Evolutionary conservation across 805 yeast species (phyloP).

Genomic region (Metschnikowia lochheadii): DNA sequence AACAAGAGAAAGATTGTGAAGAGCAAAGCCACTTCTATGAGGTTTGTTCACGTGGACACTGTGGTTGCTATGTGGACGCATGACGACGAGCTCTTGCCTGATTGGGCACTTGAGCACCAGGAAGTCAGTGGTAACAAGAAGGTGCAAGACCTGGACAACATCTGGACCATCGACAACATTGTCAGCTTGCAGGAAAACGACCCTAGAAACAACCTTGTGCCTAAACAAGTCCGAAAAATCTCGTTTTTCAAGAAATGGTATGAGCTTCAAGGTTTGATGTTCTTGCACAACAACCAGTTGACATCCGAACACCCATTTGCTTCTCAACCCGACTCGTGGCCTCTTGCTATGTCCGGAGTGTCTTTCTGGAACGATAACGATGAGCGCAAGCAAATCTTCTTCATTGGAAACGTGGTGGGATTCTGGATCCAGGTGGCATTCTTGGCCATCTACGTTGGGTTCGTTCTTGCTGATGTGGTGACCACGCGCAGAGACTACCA

Average conservation of each 20-base stretch:
- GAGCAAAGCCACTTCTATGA: constrained; percentile 66
- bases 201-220: constrained; percentile 56
- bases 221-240: constrained; percentile 56
- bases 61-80: constrained; percentile 95
- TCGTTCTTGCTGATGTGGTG: constrained; percentile 70
- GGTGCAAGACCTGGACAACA: constrained; percentile 57
- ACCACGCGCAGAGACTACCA: constrained; percentile 66
- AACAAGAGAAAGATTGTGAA: constrained; percentile 50
- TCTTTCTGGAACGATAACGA: constrained; percentile 89
- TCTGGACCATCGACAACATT: constrained; percentile 75
- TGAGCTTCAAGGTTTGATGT: constrained; percentile 86
- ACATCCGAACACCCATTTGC: constrained; percentile 93
- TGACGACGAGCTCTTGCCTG: constrained; percentile 78
- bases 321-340: constrained; percentile 90
- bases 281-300: constrained; percentile 84
- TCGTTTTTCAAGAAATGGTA: constrained; percentile 85
- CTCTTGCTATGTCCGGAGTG: constrained; percentile 82
- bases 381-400: constrained; percentile 70
- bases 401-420: constrained; percentile 85
- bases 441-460: constrained; percentile 58
- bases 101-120: constrained; percentile 89
- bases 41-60: constrained; percentile 77
- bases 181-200: constrained; percentile 52
- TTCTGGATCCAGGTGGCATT: constrained; percentile 79
- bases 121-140: constrained; percentile 96